Base-by-base conservation (phyloP, 495 filamentous ascomycete genomes). In the Xylaria bambusicola region DNA sequence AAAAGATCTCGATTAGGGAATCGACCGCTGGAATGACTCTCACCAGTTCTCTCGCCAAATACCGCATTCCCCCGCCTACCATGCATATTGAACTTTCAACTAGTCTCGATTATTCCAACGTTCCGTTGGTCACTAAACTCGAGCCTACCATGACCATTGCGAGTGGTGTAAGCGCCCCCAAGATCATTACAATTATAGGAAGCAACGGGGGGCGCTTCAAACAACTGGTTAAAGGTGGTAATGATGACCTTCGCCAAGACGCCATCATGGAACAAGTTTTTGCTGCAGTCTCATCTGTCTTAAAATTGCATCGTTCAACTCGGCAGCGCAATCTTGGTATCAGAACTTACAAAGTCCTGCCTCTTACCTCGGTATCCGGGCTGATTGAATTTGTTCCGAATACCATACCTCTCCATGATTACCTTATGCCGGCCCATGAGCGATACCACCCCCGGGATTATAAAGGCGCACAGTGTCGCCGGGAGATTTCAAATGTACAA, bases 241-340 rank as follows among this genome's bases (percentile, higher is more conserved):
- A 90, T 62, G 93, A 98, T 71, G 94, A 98, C 66, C 82, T 99
- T 12, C 88, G 94, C n/a, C 94, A 99, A 75, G 94, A 99, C 67
- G 91, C 94, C 17, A 99, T 99, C 75, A 99, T 99, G 95, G 95
- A 98, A 71, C 94, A 99, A 75, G 94, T 99, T 29, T 99, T 98
- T 74, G 91, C 90, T 48, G 90, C 96, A 81, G 94, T 97, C 27
- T 96, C 89, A 66, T 87, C 88, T 54, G 86, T 98, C 5, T 80
- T 99, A 23, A 88, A 89, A 73, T 87, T 88, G 23, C 89, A 97
- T 64, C 84, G 88, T 48, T 84, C 88, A 10, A 97, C 95, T 6
- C 86, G 90, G 9, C 92, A 95, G 65, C 88, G 94, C 1, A 89
- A 93, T 62, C 80, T 99, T 20, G 86, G 86, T 2, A 92, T 99